phyloP scores from a whole-genome alignment of 495 filamentous ascomycete genomes.

The Tuber indicum region DNA sequence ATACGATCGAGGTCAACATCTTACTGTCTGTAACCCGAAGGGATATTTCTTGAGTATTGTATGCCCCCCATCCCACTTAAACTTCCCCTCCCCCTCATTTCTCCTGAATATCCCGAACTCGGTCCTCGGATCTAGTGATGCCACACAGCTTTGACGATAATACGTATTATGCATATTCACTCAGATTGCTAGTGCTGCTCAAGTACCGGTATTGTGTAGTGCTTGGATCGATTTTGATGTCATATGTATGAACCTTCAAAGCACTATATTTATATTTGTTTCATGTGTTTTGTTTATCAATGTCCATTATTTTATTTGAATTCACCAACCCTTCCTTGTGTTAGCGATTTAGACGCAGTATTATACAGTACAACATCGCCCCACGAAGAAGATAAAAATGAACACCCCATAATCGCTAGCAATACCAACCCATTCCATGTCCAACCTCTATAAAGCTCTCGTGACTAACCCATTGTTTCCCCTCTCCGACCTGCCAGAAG shows the following conservation, averaged over 20 bases:
- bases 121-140: background rate
- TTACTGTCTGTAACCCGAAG: background rate
- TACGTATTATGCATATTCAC: background rate
- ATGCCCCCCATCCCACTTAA: background rate
- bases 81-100: background rate
- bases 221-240: background rate
- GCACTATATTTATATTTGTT: background rate
- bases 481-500: slow-evolving; percentile 15
- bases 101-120: background rate
- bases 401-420: background rate
- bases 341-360: background rate
- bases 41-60: background rate
- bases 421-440: slow-evolving; percentile 13
- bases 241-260: background rate
- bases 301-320: slow-evolving; percentile 1
- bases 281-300: background rate
- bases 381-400: background rate
- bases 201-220: background rate
- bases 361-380: slow-evolving; percentile 1
- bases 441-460: slow-evolving; percentile 33
- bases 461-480: slow-evolving; percentile 26
- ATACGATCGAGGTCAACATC: background rate
- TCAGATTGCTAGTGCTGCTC: background rate
- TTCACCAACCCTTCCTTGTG: background rate
- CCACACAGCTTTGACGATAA: background rate